These are phyloP conservation scores for Kappamyces sp. DNA, from an alignment of 192 early-diverging fungal species.

Conservation along the genomic window DNA sequence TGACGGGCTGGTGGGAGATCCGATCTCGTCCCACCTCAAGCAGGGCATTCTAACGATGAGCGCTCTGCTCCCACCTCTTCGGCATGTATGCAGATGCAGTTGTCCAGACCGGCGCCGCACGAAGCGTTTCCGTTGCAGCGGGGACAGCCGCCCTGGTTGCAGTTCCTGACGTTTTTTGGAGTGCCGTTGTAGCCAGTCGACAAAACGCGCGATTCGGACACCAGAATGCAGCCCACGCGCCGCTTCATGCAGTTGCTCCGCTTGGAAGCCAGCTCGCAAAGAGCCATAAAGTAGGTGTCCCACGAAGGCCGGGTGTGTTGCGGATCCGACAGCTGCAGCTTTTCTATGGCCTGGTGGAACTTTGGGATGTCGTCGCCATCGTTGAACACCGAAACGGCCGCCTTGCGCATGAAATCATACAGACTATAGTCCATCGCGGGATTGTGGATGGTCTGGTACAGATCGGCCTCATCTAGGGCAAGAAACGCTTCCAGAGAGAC, in stretches of 20 bases:
- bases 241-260: constrained; percentile 97
- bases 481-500: neutral
- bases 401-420: constrained; percentile 22
- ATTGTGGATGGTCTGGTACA: neutral
- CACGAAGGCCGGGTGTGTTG: constrained; percentile 78
- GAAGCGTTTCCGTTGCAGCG: constrained; percentile 84
- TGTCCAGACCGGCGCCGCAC: constrained; percentile 73
- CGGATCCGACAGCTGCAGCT: constrained; percentile 57
- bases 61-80: constrained; percentile 62
- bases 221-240: constrained; percentile 90
- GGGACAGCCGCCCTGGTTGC: constrained; percentile 89
- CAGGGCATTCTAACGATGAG: constrained; percentile 69
- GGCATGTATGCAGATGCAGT: constrained; percentile 94
- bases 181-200: constrained; percentile 99
- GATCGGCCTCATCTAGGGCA: neutral
- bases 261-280: constrained; percentile 84
- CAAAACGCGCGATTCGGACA: constrained; percentile 80
- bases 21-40: constrained; percentile 93
- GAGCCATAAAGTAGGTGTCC: constrained; percentile 97
- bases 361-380: constrained; percentile 20
- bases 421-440: neutral
- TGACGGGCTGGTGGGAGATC: constrained; percentile 53
- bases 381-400: constrained; percentile 67
- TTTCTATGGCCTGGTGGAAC: constrained; percentile 24
- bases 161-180: constrained; percentile 84